These are phyloP conservation scores for Forsythia suspensa DNA, from an alignment of 257 asterid genomes.

Conservation along the genomic window DNA sequence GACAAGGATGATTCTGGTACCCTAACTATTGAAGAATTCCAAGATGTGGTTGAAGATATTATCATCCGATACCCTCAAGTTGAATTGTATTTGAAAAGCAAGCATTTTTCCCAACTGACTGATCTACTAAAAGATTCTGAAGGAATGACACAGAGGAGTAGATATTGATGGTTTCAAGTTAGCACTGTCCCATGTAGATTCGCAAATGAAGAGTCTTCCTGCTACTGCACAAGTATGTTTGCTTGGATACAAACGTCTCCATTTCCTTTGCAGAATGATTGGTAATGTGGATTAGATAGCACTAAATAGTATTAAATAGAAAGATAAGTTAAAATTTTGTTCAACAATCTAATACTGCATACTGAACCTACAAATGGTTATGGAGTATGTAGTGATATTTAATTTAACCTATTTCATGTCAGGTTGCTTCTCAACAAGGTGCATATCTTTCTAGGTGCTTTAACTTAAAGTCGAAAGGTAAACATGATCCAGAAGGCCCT, in stretches of 20 bases:
- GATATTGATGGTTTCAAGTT: conserved; percentile 72
- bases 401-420: conserved; percentile 8
- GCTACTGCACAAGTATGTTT: conserved; percentile 92
- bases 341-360: not conserved
- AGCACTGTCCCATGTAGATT: conserved; percentile 71
- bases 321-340: not conserved
- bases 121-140: conserved; percentile 65
- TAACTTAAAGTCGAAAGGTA: conserved; percentile 54
- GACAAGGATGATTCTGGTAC: conserved; percentile 85
- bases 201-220: conserved; percentile 85
- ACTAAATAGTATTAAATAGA: not conserved
- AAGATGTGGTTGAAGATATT: conserved; percentile 84
- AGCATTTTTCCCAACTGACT: conserved; percentile 45
- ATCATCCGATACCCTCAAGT: conserved; percentile 89
- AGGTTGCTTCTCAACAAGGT: conserved; percentile 99
- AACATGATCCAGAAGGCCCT: conserved; percentile 83
- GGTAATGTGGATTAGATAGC: not conserved
- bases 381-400: not conserved
- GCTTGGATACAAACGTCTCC: not conserved
- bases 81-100: conserved; percentile 68
- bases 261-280: not conserved
- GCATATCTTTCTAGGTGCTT: conserved; percentile 83
- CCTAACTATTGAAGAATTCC: conserved; percentile 66
- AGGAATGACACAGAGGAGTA: conserved; percentile 47
- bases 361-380: not conserved